Percentiles rank a stretch among this genome's conserved stretches.
phyloP scores from a whole-genome alignment of 2,329 filamentous ascomycete species.

The Didymella arachidicola region DNA sequence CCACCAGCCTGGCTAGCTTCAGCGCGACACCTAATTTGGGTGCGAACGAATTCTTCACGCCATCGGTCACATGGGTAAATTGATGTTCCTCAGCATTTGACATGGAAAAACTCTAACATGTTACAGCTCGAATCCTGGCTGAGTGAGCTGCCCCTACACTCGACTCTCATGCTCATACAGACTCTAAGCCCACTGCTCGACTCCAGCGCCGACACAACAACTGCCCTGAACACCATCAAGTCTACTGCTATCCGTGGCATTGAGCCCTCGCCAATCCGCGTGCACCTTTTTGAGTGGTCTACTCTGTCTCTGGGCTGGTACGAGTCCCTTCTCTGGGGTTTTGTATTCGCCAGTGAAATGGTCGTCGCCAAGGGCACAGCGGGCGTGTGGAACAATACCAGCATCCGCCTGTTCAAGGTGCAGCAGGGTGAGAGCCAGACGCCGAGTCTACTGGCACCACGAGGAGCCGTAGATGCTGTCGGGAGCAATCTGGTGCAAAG shows the following conservation, averaged over 20 bases:
- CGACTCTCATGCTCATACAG: constrained; percentile 78
- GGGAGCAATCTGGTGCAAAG: constrained; percentile 88
- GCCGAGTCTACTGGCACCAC: constrained; percentile 81
- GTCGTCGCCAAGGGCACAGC: constrained; percentile 84
- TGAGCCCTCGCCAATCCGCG: constrained; percentile 75
- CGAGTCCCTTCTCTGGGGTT: constrained; percentile 90
- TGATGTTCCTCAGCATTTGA: neutral
- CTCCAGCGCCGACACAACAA: constrained; percentile 54
- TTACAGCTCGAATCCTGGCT: constrained; percentile 86
- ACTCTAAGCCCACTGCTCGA: constrained; percentile 61
- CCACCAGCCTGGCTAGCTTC: constrained; percentile 76
- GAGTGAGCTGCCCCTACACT: constrained; percentile 88
- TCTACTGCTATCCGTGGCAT: constrained; percentile 72
- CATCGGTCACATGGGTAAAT: constrained; percentile 76
- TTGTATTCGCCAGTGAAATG: constrained; percentile 91
- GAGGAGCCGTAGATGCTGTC: constrained; percentile 91
- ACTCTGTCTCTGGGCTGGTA: constrained; percentile 92
- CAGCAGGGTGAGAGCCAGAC: constrained; percentile 83
- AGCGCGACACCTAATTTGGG: constrained; percentile 64
- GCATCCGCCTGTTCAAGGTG: constrained; percentile 86
- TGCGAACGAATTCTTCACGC: constrained; percentile 72
- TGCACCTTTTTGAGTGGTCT: constrained; percentile 95
- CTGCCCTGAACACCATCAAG: constrained; percentile 61
- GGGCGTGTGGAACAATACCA: constrained; percentile 92
- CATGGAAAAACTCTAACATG: constrained; percentile 28